Percentiles rank a stretch among this genome's conserved stretches.
Conservation (phyloP, 345 rosid genomes). For the Camelina sativa region DNA sequence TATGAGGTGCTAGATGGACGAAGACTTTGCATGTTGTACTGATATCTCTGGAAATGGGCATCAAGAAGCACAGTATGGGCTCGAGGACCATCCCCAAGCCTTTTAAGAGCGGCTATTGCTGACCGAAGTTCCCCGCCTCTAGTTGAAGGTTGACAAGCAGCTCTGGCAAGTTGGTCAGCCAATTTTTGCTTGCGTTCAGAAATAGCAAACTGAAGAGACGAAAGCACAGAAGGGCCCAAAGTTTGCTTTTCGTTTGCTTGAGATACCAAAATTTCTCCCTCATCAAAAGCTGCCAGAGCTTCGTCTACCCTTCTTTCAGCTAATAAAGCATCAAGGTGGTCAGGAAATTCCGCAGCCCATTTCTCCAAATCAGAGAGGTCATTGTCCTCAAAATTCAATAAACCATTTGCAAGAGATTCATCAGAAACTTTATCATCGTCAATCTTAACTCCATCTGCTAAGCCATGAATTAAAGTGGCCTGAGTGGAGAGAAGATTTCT, state of each 20-base stretch:
- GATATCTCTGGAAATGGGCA: constrained; percentile 88
- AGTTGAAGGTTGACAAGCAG: constrained; percentile 95
- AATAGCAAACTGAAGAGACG: constrained; percentile 62
- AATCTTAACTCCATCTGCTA: constrained; percentile 86
- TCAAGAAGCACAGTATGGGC: constrained; percentile 91
- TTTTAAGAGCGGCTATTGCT: constrained; percentile 90
- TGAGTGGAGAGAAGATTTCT: constrained; percentile 92
- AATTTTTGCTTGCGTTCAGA: constrained; percentile 77
- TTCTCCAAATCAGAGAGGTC: constrained; percentile 82
- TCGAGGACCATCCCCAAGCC: constrained; percentile 96
- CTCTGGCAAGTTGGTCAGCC: constrained; percentile 96
- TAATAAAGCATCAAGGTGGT: constrained; percentile 85
- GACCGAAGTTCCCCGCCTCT: constrained; percentile 94
- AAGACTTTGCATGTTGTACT: constrained; percentile 91
- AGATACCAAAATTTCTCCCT: constrained; percentile 70
- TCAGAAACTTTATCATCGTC: constrained; percentile 60
- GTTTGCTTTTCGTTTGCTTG: constrained; percentile 66
- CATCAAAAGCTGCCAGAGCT: constrained; percentile 88
- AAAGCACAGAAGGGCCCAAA: constrained; percentile 56
- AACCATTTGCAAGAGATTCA: constrained; percentile 49
- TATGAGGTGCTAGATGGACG: constrained; percentile 95
- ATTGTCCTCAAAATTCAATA: constrained; percentile 52
- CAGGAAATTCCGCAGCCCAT: constrained; percentile 89
- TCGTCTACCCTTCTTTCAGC: constrained; percentile 98
- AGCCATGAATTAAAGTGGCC: constrained; percentile 87